Evolutionary conservation across 2,329 filamentous ascomycete genomes (phyloP), one percentile per base, ranked within the genome.

Genomic region (Aspergillus ustus): DNA sequence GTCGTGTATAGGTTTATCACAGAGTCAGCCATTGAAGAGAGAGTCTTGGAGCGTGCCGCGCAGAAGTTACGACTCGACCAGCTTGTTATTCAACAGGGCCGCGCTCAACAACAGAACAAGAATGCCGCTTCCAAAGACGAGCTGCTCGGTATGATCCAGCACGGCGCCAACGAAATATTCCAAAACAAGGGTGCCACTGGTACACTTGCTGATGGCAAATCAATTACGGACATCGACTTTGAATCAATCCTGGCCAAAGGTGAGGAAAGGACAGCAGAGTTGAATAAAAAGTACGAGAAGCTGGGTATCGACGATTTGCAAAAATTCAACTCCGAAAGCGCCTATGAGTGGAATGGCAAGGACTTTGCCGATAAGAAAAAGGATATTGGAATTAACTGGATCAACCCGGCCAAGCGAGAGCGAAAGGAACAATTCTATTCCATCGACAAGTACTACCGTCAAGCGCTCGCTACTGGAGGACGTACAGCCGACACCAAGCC

Each of bases 331-430:
- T 97, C 94, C 0, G 95, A 99, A 71, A 97, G 92, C 58, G 93
- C 96, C 0, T 99, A 99, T 72, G 95, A 98, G 74, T 99, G 96
- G 96, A 99, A 99, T 66, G 95, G 95, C 51, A 90, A 98, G 79
- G 94, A 94, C 71, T 99, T 99, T 75, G 91, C 93, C 57, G 91
- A 91, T 61, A 87, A 89, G 73, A 96, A 96, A 81, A 96, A 96
- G 77, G 92, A 96, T 53, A 92, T 97, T 65, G 92, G 92, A 52
- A 86, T 97, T 67, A 93, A 84, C 72, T 99, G 96, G 96, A 99
- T 99, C 81, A 97, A 99, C 71, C 96, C 95, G 2, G 89, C 94
- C 17, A 99, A 99, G 83, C 93, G 95, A 77, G 96, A 99, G 80
- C 91, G 95, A 72, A 99, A 98, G 78, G 94, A 98, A 73, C 93